Base-by-base conservation (phyloP, 2,329 filamentous ascomycete species). In the Cyphellophora europaea region DNA sequence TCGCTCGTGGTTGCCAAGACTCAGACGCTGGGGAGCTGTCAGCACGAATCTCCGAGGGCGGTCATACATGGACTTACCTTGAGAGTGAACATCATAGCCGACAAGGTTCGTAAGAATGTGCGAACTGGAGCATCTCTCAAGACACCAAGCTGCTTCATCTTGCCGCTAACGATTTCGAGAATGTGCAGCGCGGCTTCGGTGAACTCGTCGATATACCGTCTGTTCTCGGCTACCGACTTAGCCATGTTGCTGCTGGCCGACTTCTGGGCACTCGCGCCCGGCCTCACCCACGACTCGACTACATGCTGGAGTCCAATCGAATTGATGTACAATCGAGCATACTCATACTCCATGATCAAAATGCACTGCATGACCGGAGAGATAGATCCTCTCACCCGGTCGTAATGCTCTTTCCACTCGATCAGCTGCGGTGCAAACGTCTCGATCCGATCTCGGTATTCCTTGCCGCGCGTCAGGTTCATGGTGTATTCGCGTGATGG, bases 301-400 rank as follows among this genome's bases (percentile, higher is more conserved):
- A 96, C 87, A 14, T 91, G 91, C 61, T 98, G 91, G 2, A 98
- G 66, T 2, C 88, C 88, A 2, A 98, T 69, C 1, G 88, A 94
- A 57, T 96, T 95, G 62, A 95, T 74, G 54, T 96, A 96, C 33
- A 95, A 46, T 11, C 62, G 62, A 59, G 40, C 11, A 21, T 40
- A 48, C 27, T 96, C 86, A 53, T 91, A 95, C 62, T 98, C 91
- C 46, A 96, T 95, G 5, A 77, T 81, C 18, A 98, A 67, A 39
- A 96, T 88, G 54, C 87, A 77, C 30, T 71, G 66, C 61, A 79
- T 74, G 37, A 42, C 31, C n/a, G 41, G 41, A 27, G 40, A 31
- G 10, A 48, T 41, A 15, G 35, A 19, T 1, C 23, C 5, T 28
- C 47, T 72, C 50, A 84, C 81, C n/a, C 75, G 71, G 49, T 93